A percentile compares a stretch with the other conserved stretches of the same genome.
Conservation (phyloP, 192 early-diverging fungal genomes). For the Mortierella hygrophila region DNA sequence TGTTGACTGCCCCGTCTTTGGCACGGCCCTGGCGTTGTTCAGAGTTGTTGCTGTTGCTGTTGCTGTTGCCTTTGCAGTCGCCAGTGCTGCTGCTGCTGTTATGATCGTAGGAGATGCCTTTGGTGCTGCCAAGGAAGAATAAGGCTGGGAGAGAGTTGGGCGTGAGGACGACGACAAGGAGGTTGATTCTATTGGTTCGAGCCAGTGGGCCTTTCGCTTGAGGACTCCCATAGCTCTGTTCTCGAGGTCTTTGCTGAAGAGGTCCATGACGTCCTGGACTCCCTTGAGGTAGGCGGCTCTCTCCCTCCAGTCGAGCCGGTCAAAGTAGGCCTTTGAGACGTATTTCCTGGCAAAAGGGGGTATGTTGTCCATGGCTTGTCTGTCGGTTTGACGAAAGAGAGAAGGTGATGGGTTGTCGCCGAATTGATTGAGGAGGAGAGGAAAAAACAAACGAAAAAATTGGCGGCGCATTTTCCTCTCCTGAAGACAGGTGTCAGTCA, state of each 20-base stretch:
- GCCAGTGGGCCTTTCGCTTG: slow-evolving; percentile 1
- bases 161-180: not conserved
- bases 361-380: not conserved
- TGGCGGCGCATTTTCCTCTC: not conserved
- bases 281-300: not conserved
- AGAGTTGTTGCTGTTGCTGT: not conserved
- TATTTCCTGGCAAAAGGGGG: not conserved
- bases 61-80: not conserved
- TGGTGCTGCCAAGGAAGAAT: not conserved
- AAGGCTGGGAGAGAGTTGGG: not conserved
- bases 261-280: not conserved
- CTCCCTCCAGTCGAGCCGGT: not conserved
- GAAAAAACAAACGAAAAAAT: not conserved
- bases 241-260: slow-evolving; percentile 7
- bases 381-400: not conserved
- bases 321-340: not conserved
- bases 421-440: not conserved
- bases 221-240: not conserved
- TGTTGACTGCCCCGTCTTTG: not conserved
- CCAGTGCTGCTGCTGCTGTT: not conserved
- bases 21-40: not conserved
- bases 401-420: not conserved
- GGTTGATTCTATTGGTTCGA: not conserved
- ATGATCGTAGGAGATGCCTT: not conserved
- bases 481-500: no score